These are phyloP conservation scores for Cercophora scortea DNA, from an alignment of 495 filamentous ascomycete species.

Conservation along the genomic window DNA sequence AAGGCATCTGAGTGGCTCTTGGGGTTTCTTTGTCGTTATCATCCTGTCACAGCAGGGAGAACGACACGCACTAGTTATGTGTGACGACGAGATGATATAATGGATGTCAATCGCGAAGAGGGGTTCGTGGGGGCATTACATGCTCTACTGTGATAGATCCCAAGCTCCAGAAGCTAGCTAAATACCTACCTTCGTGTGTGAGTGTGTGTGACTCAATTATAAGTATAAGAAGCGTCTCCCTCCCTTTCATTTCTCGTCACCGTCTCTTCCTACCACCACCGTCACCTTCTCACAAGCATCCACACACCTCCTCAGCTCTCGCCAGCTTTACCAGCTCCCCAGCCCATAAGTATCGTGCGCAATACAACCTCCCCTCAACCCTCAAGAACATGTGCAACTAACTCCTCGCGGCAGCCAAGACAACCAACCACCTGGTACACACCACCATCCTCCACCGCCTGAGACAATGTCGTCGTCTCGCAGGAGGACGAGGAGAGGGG, in stretches of 20 bases:
- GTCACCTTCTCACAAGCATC: too few species aligned
- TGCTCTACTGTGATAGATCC: background rate
- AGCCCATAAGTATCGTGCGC: background rate
- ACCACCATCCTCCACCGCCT: background rate
- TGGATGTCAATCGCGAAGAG: background rate
- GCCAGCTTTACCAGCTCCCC: background rate
- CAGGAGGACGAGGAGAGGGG: background rate
- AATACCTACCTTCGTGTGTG: background rate
- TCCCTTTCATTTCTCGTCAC: background rate
- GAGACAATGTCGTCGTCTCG: background rate
- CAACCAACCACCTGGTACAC: background rate
- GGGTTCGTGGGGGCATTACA: background rate
- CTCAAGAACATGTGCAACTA: background rate
- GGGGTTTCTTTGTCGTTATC: background rate
- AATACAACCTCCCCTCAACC: background rate
- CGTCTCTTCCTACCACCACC: background rate
- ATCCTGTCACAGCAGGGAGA: background rate
- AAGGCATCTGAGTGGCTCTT: background rate
- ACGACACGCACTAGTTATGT: background rate
- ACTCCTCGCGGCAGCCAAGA: background rate
- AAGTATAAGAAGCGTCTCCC: background rate
- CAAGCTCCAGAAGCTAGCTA: background rate
- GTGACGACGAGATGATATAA: background rate
- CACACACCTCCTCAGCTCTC: background rate
- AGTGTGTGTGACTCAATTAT: background rate